Conservation (phyloP, 345 rosid genomes). For the Ceriops tagal region DNA sequence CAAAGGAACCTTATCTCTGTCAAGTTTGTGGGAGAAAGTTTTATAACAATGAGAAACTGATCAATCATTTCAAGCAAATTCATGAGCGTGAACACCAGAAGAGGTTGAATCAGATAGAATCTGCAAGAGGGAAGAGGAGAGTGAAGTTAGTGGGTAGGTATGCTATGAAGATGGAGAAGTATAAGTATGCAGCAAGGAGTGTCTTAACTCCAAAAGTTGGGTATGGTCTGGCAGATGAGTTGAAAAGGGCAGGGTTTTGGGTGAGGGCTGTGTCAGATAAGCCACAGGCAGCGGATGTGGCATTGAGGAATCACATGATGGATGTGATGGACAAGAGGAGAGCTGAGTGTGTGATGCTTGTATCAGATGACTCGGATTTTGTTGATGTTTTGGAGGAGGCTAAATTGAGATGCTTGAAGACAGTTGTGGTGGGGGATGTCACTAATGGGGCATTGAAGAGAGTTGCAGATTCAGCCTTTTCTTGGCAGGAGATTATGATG, state of each 20-base stretch:
- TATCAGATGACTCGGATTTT: constrained; percentile 82
- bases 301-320: constrained; percentile 65
- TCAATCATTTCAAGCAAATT: constrained; percentile 75
- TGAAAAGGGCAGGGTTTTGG: constrained; percentile 73
- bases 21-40: constrained; percentile 77
- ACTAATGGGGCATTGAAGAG: constrained; percentile 63
- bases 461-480: constrained; percentile 66
- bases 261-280: constrained; percentile 56
- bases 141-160: constrained; percentile 65
- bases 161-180: constrained; percentile 81
- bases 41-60: constrained; percentile 57
- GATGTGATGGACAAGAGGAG: constrained; percentile 69
- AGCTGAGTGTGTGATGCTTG: constrained; percentile 74
- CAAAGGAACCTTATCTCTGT: constrained; percentile 56
- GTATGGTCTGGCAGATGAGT: constrained; percentile 65
- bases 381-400: constrained; percentile 65
- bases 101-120: constrained; percentile 75
- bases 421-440: constrained; percentile 76
- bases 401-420: constrained; percentile 64
- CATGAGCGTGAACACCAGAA: constrained; percentile 75
- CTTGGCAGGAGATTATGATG: constrained; percentile 76
- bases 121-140: constrained; percentile 71
- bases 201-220: constrained; percentile 62
- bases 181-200: constrained; percentile 51
- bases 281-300: constrained; percentile 75